These are phyloP conservation scores for Teratosphaeria gauchensis DNA, from an alignment of 2,329 filamentous ascomycete species.

Conservation along the genomic window DNA sequence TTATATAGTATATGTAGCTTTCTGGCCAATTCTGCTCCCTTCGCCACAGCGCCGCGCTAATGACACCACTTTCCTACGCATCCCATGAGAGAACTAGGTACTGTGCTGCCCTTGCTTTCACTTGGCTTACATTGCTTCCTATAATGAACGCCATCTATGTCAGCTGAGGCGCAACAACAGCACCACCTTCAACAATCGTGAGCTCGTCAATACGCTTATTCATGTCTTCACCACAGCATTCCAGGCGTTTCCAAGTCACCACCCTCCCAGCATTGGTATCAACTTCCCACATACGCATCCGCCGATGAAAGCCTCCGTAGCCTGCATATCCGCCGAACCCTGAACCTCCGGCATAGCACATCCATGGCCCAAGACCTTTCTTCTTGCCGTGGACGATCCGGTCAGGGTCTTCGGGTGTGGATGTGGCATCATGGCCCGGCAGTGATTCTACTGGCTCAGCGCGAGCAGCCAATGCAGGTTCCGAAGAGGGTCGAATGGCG, in stretches of 20 bases:
- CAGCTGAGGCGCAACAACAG: constrained; percentile 29
- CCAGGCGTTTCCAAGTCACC: constrained; percentile 83
- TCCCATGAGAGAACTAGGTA: not conserved
- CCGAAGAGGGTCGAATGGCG: constrained; percentile 44
- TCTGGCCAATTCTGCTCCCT: not conserved
- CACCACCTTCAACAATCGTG: constrained; percentile 51
- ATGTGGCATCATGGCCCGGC: not conserved
- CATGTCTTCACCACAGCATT: constrained; percentile 46
- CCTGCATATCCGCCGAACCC: constrained; percentile 95
- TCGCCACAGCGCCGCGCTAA: not conserved
- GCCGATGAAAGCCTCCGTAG: constrained; percentile 74
- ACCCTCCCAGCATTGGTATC: constrained; percentile 86
- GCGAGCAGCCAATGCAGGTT: constrained; percentile 10
- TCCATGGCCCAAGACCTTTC: constrained; percentile 55
- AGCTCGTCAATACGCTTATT: constrained; percentile 47
- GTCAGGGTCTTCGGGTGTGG: not conserved
- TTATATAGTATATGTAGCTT: not conserved
- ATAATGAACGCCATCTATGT: not conserved
- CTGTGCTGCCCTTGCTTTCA: not conserved
- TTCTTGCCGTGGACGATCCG: constrained; percentile 5
- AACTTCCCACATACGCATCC: constrained; percentile 81
- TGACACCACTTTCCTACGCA: not conserved
- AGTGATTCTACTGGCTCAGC: not conserved
- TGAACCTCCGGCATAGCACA: constrained; percentile 90
- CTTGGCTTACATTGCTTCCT: not conserved